Percentiles rank a stretch among this genome's conserved stretches.
Conservation (phyloP, 2,329 filamentous ascomycete genomes). For the Chrysosphaeria jannelii region DNA sequence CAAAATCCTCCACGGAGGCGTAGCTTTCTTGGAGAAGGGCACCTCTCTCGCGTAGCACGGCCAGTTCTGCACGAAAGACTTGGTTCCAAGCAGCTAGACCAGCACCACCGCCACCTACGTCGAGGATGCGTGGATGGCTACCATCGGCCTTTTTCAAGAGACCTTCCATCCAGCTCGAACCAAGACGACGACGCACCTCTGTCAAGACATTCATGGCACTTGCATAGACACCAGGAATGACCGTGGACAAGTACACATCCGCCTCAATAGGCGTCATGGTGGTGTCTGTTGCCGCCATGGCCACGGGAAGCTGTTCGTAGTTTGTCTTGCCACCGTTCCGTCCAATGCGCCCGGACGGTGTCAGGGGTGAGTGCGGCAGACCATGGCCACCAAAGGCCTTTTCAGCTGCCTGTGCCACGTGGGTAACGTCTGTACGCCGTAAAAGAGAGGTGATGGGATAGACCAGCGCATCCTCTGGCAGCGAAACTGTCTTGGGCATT, state of each 20-base stretch:
- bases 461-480: constrained; percentile 40
- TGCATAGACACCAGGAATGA: constrained; percentile 42
- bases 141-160: constrained; percentile 27
- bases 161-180: constrained; percentile 35
- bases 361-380: constrained; percentile 48
- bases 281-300: constrained; percentile 28
- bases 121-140: constrained; percentile 31
- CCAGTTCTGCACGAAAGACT: constrained; percentile 55
- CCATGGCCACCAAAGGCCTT: constrained; percentile 45
- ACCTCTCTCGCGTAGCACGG: constrained; percentile 26
- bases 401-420: constrained; percentile 43
- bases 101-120: constrained; percentile 45
- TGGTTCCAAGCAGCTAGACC: constrained; percentile 49
- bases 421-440: constrained; percentile 34
- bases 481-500: constrained; percentile 38
- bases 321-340: constrained; percentile 10
- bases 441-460: constrained; percentile 41
- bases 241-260: constrained; percentile 37
- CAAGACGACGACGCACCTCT: constrained; percentile 44
- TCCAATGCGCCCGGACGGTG: constrained; percentile 18
- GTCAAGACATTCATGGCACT: constrained; percentile 35
- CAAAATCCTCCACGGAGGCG: too few relatives aligned
- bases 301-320: constrained; percentile 31
- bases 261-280: constrained; percentile 48
- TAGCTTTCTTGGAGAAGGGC: constrained; percentile 25